Base-by-base conservation (phyloP, 1,284 basidiomycete species). In the Ceratobasidium sp. region DNA sequence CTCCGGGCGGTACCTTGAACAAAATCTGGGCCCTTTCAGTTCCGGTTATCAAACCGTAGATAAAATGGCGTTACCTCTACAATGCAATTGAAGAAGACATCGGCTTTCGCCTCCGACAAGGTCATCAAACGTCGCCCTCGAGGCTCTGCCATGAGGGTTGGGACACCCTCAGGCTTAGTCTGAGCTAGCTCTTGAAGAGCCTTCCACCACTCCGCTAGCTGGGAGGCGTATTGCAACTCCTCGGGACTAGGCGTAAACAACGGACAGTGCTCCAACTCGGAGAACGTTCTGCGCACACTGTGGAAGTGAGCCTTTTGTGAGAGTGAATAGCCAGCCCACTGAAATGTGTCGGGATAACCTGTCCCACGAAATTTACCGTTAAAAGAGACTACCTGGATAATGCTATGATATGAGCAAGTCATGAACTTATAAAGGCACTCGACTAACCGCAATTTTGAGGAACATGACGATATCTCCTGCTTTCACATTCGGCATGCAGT, bases 301-400 rank as follows among this genome's bases (percentile, higher is more conserved):
- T 74, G 60, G 23, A 74, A 74, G 23, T 74, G 71, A 16, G 48
- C 46, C 18, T 54, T 65, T 48, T 74, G 27, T 3, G 60, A 8
- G 8, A 44, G 59, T 16, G 71, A 74, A 52, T 74, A 74, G 8
- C 71, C 71, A 18, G 71, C 71, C 71, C 71, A 74, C 35, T 64
- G 59, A 54, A 74, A 74, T 7, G 59, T 27, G 23, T 74, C 71
- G 7, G 16, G 7, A 54, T 74, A 74, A 10, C 71, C 71, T 48
- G 71, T 74, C 14, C 59, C 71, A 30, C 59, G 48, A 52, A 54
- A 16, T 41, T 23, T 33, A 18, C 59, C 59, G 14, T 59, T 46
- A n/a, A 35, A 74, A 4, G 2, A 7, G 8, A 27, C 44, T 30
- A 74, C 35, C 71, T 74, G n/a, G 12, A 46, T 27, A 5, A 46